A percentile compares a stretch with the other conserved stretches of the same genome.
Evolutionary conservation across 2,329 filamentous ascomycete species (phyloP).

Genomic region (Pyricularia grisea): DNA sequence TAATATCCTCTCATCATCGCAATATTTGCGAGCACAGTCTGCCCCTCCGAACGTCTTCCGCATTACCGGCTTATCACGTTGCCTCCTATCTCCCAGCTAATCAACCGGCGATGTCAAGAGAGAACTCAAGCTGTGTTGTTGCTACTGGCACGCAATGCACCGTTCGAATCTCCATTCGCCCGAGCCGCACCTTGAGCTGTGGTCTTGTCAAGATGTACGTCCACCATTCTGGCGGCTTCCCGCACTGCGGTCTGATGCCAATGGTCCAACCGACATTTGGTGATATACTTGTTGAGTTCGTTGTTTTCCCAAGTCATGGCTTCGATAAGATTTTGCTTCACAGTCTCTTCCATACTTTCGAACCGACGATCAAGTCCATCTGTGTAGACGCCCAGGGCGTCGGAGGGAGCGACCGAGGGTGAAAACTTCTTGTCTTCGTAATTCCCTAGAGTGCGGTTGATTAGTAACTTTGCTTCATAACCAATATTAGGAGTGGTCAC

Average conservation of each 20-base stretch:
- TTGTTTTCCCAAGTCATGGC: slow-evolving; percentile 68
- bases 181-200: slow-evolving; percentile 8
- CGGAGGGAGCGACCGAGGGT: slow-evolving; percentile 38
- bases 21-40: background rate
- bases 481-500: background rate
- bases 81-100: background rate
- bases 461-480: slow-evolving; percentile 18
- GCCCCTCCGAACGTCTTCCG: background rate
- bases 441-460: slow-evolving; percentile 17
- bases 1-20: background rate
- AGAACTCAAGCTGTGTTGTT: background rate
- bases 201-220: slow-evolving; percentile 12
- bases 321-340: slow-evolving; percentile 57
- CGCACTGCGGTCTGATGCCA: slow-evolving; percentile 39
- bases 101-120: background rate
- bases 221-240: slow-evolving; percentile 18
- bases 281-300: slow-evolving; percentile 52
- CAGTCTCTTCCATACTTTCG: slow-evolving; percentile 48
- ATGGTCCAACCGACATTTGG: slow-evolving; percentile 58
- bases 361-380: slow-evolving; percentile 53
- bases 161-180: background rate
- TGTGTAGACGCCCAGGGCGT: slow-evolving; percentile 50
- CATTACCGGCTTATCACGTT: background rate
- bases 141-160: background rate
- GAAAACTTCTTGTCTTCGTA: slow-evolving; percentile 32